Base-by-base conservation (phyloP, 2,329 filamentous ascomycete genomes). In the Apiospora pterosperma region DNA sequence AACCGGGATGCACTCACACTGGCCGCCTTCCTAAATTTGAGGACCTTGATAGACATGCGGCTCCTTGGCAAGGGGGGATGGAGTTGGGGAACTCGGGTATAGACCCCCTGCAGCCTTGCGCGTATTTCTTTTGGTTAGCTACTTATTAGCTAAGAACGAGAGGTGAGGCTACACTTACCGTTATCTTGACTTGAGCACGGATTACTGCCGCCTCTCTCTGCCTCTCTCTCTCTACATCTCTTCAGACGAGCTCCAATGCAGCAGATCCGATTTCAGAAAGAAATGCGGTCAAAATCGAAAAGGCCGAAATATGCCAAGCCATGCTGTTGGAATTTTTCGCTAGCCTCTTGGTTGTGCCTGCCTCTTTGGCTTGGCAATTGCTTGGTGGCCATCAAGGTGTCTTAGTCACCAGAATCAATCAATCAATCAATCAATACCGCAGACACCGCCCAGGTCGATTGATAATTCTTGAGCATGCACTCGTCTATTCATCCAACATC, bases 341-440 rank as follows among this genome's bases (percentile, higher is more conserved):
- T 41, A 31, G 59, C 14, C 5, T 34, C n/a, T 44, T 44, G n/a
- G 60, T 44, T 12, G 28, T 21, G 28, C n/a, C 10, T 42, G 60
- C 14, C 25, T 12, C 19, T 34, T 4, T 10, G 25, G 38, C 60
- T 62, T 62, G 60, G 60, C 60, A 36, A 48, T 62, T 62, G 39
- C 60, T 62, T 62, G 60, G 60, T 62, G 28, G 38, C 60, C 60
- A 42, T 62, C 60, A 62, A 62, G 60, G 60, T 62, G 36, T 55
- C 34, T 39, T 19, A 41, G 38, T 41, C 38, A 41, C 38, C 38
- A 41, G 10, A 11, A 19, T 10, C 38, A 41, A 11, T 41, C 38
- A 11, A 41, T 41, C n/a, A 41, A 41, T 10, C 8, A 42, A 23
- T n/a, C 39, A 41, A 41, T 10, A n/a, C 14, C 38, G 7, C 39